phyloP scores from a whole-genome alignment of 2,329 filamentous ascomycete species.

The Elsinoe arachidis region DNA sequence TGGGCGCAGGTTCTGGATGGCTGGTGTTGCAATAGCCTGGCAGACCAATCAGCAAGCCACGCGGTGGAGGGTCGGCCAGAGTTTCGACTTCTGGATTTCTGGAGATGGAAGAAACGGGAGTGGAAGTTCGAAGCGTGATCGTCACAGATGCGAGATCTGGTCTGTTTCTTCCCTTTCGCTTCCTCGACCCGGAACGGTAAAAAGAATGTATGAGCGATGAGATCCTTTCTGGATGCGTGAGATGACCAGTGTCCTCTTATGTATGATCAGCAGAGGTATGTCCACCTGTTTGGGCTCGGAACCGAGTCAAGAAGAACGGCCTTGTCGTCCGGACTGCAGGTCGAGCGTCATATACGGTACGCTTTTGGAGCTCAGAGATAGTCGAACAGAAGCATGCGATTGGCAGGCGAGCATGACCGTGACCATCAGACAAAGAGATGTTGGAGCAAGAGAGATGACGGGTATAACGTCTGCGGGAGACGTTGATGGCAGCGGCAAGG shows the following conservation, averaged over 20 bases:
- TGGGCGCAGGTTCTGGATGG: background rate
- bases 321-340: constrained; percentile 14
- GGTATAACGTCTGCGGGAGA: constrained; percentile 6
- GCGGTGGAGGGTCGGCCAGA: background rate
- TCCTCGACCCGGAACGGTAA: constrained; percentile 7
- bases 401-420: background rate
- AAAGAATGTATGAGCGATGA: background rate
- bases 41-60: constrained; percentile 7
- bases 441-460: constrained; percentile 9
- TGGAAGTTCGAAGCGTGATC: constrained; percentile 5
- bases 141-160: constrained; percentile 6
- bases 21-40: constrained; percentile 4
- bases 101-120: constrained; percentile 1
- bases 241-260: constrained; percentile 7
- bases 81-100: background rate
- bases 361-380: constrained; percentile 1
- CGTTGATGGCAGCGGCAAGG: constrained; percentile 7
- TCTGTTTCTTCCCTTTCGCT: background rate
- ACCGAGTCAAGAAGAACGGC: constrained; percentile 13
- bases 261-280: constrained; percentile 6
- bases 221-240: background rate
- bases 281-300: background rate
- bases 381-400: constrained; percentile 8
- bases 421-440: constrained; percentile 1
- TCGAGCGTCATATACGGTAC: constrained; percentile 11